Evolutionary conservation across 1,284 basidiomycete species (phyloP).

Genomic region (Heterobasidion parviporum): DNA sequence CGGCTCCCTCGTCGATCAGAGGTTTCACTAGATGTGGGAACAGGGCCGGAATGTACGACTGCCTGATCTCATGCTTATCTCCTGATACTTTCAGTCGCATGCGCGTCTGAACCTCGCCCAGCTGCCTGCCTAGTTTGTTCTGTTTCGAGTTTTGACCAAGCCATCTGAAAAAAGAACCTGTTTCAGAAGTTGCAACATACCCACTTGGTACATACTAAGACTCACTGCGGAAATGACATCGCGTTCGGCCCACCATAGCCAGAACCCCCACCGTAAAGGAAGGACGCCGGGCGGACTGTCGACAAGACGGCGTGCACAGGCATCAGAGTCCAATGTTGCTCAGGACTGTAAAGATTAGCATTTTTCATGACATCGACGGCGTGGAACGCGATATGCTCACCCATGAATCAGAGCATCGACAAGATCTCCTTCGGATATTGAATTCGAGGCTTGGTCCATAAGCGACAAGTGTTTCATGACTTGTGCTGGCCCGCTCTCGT

Average conservation of each 20-base stretch:
- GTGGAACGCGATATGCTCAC: slow-evolving; percentile 26
- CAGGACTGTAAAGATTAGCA: slow-evolving; percentile 44
- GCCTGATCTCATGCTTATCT: slow-evolving; percentile 82
- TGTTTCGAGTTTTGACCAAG: slow-evolving; percentile 96
- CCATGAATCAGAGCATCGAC: slow-evolving; percentile 93
- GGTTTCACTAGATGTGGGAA: slow-evolving; percentile 77
- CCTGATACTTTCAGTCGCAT: slow-evolving; percentile 94
- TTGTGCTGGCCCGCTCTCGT: slow-evolving; percentile 57
- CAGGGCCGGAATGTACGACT: slow-evolving; percentile 84
- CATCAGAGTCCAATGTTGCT: slow-evolving; percentile 96
- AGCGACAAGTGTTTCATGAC: slow-evolving; percentile 68
- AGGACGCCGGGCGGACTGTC: slow-evolving; percentile 78
- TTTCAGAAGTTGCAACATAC: not conserved
- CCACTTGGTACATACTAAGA: slow-evolving; percentile 9
- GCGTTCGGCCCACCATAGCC: slow-evolving; percentile 62
- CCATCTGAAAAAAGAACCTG: slow-evolving; percentile 50
- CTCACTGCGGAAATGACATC: slow-evolving; percentile 78
- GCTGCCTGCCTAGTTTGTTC: slow-evolving; percentile 70
- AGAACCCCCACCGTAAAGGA: slow-evolving; percentile 66
- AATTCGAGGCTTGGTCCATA: slow-evolving; percentile 84
- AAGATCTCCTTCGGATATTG: slow-evolving; percentile 94
- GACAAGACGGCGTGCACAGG: slow-evolving; percentile 91
- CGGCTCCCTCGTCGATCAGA: slow-evolving; percentile 61
- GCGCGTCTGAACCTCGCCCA: slow-evolving; percentile 88
- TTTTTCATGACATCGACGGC: not conserved